Percentiles rank a stretch among this genome's conserved stretches.
Conservation (phyloP, 2,329 filamentous ascomycete species). For the Fusarium sp. region DNA sequence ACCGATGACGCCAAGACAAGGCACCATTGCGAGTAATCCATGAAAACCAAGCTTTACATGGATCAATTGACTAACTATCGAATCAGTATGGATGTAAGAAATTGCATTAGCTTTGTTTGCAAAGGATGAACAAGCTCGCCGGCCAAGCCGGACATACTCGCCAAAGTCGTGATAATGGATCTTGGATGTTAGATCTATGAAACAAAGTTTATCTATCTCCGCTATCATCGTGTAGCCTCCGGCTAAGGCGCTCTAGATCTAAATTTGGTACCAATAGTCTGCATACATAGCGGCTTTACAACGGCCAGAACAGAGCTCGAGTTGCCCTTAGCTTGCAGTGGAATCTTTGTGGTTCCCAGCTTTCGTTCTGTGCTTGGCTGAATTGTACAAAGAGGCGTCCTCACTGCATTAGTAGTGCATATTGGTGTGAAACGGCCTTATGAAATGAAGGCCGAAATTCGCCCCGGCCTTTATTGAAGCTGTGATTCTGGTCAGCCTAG, state of each 20-base stretch:
- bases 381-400: background rate
- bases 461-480: too few species aligned
- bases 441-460: background rate
- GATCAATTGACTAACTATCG: background rate
- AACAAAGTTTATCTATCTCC: background rate
- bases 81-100: background rate
- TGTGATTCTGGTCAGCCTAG: background rate
- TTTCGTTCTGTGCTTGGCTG: background rate
- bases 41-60: background rate
- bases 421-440: background rate
- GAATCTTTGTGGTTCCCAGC: background rate
- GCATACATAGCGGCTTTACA: background rate
- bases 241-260: background rate
- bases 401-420: background rate
- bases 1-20: slow-evolving; percentile 1
- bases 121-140: background rate
- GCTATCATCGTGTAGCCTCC: background rate
- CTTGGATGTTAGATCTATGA: background rate
- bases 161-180: background rate
- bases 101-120: background rate
- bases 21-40: background rate
- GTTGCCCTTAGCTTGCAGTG: background rate
- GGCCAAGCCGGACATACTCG: too few species aligned
- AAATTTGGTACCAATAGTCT: background rate
- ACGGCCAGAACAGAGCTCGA: background rate